Base-by-base conservation (phyloP, 2,329 filamentous ascomycete species). In the Aspergillus sp. region DNA sequence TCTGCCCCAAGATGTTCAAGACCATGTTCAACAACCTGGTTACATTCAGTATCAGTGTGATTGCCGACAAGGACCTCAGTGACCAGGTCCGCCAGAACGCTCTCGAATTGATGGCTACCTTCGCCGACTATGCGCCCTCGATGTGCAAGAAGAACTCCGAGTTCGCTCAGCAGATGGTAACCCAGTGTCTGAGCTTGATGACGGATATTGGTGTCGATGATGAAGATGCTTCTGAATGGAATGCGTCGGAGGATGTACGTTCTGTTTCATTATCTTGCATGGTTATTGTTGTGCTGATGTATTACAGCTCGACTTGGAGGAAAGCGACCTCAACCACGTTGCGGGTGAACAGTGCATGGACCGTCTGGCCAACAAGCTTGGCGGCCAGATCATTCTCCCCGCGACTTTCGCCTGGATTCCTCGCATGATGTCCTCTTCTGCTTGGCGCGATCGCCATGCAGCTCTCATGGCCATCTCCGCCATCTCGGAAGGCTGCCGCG, bases 321-420 rank as follows among this genome's bases (percentile, higher is more conserved):
- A 99, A 78, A 97, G 92, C 73, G 95, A 99, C 72, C 87, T 92
- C 64, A 99, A 99, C 75, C 95, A 99, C 72, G 93, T 99, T 66
- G 95, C 94, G 47, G 95, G 95, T 62, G 95, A 99, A 78, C 95
- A 99, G 78, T 96, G 92, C 69, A 98, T 99, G 94, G 95, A 99
- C 75, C 88, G 95, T 60, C 83, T 99, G 57, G 94, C 95, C 58
- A 99, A 98, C 82, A 97, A 97, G 78, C 89, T 99, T 38, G 95
- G 95, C 59, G 95, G 95, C n/a, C 85, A 91, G 70, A 89, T 91
- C n/a, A 90, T 99, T 59, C 82, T 99, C 19, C 91, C 91, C 30
- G 93, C 93, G 1, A 98, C 94, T 0, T 99, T 98, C 79, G 90
- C 90, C 75, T 99, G 95, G 95, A 87, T 99, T 41, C 95, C 95